Conservation (phyloP, 2,329 filamentous ascomycete genomes). For the Cucurbitaria berberidis region DNA sequence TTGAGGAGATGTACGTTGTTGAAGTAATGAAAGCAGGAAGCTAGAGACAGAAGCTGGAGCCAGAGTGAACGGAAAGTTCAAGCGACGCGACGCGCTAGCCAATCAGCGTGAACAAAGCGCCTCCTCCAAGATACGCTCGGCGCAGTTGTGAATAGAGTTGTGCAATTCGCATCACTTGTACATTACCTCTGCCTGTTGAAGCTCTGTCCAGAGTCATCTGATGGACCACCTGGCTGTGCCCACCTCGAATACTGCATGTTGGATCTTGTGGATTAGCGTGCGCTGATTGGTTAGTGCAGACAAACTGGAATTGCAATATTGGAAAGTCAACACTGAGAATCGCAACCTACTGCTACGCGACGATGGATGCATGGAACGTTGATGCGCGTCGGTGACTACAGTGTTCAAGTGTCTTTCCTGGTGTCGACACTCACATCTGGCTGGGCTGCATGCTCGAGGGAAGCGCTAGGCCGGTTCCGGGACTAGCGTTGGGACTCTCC, state of each 20-base stretch:
- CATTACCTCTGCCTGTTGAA: slow-evolving; percentile 28
- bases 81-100: slow-evolving; percentile 31
- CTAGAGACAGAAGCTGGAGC: slow-evolving; percentile 7
- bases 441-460: background rate
- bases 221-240: slow-evolving; percentile 11
- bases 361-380: background rate
- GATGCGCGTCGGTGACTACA: background rate
- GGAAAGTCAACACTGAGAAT: background rate
- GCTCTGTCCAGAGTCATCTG: slow-evolving; percentile 1
- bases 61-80: slow-evolving; percentile 18
- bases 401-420: background rate
- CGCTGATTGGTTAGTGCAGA: slow-evolving; percentile 11
- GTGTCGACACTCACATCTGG: background rate
- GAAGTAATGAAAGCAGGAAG: slow-evolving; percentile 9
- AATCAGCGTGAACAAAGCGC: slow-evolving; percentile 18
- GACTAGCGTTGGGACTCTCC: slow-evolving; percentile 7
- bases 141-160: slow-evolving; percentile 6
- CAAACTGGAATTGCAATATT: background rate
- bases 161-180: slow-evolving; percentile 14
- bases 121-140: slow-evolving; percentile 3
- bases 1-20: slow-evolving; percentile 5
- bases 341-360: slow-evolving; percentile 2
- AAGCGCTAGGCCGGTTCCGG: slow-evolving; percentile 6
- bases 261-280: slow-evolving; percentile 1
- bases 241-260: slow-evolving; percentile 27